Conservation (phyloP, 2,329 filamentous ascomycete genomes). For the Emmonsia crescens region DNA sequence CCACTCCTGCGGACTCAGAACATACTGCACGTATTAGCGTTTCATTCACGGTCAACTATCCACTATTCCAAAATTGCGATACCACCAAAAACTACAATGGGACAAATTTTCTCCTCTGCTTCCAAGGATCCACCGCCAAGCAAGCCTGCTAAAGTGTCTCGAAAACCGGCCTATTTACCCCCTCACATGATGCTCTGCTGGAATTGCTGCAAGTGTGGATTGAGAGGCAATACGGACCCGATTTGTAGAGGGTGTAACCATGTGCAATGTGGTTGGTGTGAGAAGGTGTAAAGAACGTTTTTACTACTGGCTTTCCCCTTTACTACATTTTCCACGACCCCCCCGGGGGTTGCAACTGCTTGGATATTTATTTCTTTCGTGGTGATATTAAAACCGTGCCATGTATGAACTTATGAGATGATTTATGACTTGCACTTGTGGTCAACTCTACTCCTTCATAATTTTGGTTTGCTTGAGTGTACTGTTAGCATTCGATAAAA, state of each 20-base stretch:
- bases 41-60: not conserved
- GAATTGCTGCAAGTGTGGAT: no score
- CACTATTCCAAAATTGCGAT: not conserved
- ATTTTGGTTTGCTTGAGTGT: not conserved
- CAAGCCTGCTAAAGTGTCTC: not conserved
- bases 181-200: no score
- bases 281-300: no score
- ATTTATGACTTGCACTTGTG: not conserved
- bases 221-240: no score
- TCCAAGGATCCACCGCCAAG: not conserved
- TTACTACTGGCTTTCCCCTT: no score
- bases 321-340: not conserved
- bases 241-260: no score
- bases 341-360: not conserved
- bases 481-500: not conserved
- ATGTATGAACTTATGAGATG: not conserved
- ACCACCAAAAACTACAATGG: not conserved
- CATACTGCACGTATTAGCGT: not conserved
- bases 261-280: no score
- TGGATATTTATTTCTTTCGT: not conserved
- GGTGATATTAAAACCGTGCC: not conserved
- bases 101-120: not conserved
- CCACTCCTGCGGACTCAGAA: not conserved
- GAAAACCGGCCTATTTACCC: no score
- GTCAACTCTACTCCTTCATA: no score